These are phyloP conservation scores for Wickerhamiella kurtzmanii DNA, from an alignment of 805 yeast genomes.

Conservation along the genomic window DNA sequence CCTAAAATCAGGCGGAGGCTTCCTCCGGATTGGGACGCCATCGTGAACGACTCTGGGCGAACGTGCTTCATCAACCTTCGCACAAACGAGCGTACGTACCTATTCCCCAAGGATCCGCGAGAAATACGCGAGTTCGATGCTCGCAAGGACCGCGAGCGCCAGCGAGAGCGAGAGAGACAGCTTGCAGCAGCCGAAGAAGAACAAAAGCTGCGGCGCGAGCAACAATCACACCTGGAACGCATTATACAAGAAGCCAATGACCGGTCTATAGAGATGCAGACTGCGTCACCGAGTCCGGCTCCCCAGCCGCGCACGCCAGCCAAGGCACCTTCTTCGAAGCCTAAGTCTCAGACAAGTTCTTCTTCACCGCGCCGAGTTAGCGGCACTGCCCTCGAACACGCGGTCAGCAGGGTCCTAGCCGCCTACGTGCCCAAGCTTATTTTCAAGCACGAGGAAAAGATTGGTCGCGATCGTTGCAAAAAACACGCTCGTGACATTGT, in stretches of 20 bases:
- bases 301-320: slow-evolving; percentile 7
- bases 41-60: slow-evolving; percentile 34
- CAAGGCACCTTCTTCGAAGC: not conserved
- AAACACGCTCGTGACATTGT: slow-evolving; percentile 70
- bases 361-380: not conserved
- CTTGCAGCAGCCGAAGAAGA: slow-evolving; percentile 10
- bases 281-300: not conserved
- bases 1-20: slow-evolving; percentile 18
- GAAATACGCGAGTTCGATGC: slow-evolving; percentile 11
- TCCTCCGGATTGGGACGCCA: slow-evolving; percentile 57
- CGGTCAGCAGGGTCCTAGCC: slow-evolving; percentile 38
- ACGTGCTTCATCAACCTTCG: slow-evolving; percentile 43
- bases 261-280: slow-evolving; percentile 4
- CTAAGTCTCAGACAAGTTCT: slow-evolving; percentile 14
- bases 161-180: slow-evolving; percentile 12
- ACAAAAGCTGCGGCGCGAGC: slow-evolving; percentile 18
- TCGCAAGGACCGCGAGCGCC: slow-evolving; percentile 8
- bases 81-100: slow-evolving; percentile 44
- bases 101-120: slow-evolving; percentile 33
- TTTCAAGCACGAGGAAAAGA: slow-evolving; percentile 46
- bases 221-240: slow-evolving; percentile 27
- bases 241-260: slow-evolving; percentile 18
- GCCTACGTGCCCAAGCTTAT: slow-evolving; percentile 65
- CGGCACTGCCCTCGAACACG: slow-evolving; percentile 2
- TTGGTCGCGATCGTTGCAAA: slow-evolving; percentile 64